Base-by-base conservation (phyloP, 768 basidiomycete species). In the Phanerodontia chrysosporium region DNA sequence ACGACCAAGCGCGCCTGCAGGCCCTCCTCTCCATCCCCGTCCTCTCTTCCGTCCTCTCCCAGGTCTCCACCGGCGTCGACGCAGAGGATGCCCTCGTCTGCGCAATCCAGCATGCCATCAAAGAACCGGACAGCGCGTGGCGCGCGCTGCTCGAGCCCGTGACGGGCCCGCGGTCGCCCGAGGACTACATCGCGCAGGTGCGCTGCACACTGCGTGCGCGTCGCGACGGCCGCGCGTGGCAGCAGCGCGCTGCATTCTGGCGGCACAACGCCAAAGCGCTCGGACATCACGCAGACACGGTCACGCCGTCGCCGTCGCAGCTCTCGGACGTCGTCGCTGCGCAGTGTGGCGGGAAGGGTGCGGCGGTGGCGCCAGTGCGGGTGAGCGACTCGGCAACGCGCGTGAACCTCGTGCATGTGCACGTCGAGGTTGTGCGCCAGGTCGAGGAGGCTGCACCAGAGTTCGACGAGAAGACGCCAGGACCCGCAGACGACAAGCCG, bases 181-280 rank as follows among this genome's bases (percentile, higher is more conserved):
- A 49, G 30, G 66, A 67, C 36, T 69, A 69, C 48, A 55, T 61
- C 22, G 66, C 68, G 36, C 68, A 69, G 61, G 65, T 69, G 57
- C 39, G 58, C 22, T 65, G 65, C 59, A 67, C 68, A 51, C 65
- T 69, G 18, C 49, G 44, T 24, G 68, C 68, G 36, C 57, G 68
- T 2, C 36, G 59, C 35, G 60, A 65, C 13, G 39, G 60, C 16
- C 56, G 60, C 22, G 64, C 49, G 9, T 69, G 65, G 68, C 56
- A 59, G 25, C 59, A 55, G 56, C 45, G 58, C 16, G 64, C 66
- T 22, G 54, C 29, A 53, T 69, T 65, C 45, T 69, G 68, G 68
- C 64, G 62, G 57, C 51, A 53, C 13, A 59, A 32, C 49, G 68
- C 68, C 25, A 51, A n/a, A 52, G 60, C 62, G 55, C 57, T 48